These are phyloP conservation scores for Amborella trichopoda DNA, from an alignment of 164 flowering plant species.

Conservation along the genomic window DNA sequence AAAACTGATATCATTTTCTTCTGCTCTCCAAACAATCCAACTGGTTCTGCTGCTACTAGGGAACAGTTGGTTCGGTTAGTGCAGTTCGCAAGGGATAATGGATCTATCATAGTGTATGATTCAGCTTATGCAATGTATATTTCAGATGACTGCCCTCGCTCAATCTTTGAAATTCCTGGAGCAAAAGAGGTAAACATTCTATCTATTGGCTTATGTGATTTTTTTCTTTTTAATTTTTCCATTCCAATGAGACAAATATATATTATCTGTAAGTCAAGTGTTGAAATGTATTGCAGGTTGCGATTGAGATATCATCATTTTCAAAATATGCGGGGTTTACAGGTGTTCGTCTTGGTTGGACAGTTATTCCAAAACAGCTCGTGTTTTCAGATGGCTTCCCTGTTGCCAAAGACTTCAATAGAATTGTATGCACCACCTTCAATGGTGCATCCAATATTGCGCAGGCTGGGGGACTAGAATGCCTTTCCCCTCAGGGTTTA, in stretches of 20 bases:
- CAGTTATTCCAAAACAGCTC: constrained; percentile 79
- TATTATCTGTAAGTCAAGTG: not conserved
- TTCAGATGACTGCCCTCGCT: constrained; percentile 73
- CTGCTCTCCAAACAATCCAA: constrained; percentile 97
- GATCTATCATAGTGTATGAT: constrained; percentile 83
- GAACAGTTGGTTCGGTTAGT: constrained; percentile 69
- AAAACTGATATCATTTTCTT: constrained; percentile 82
- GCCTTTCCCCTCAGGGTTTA: constrained; percentile 74
- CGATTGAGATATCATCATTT: constrained; percentile 84
- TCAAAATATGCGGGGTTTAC: constrained; percentile 95
- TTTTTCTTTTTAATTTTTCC: too few species aligned
- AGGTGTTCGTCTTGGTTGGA: constrained; percentile 95
- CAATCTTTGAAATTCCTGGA: constrained; percentile 94
- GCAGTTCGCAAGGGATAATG: constrained; percentile 80
- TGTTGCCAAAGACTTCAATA: constrained; percentile 81
- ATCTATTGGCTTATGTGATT: not conserved
- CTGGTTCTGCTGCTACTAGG: constrained; percentile 81
- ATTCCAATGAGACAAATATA: too few species aligned
- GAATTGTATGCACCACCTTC: constrained; percentile 86
- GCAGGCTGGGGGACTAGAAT: constrained; percentile 90
- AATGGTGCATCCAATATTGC: constrained; percentile 90
- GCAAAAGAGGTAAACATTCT: constrained; percentile 73
- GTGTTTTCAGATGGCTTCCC: constrained; percentile 85
- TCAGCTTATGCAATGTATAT: constrained; percentile 89
- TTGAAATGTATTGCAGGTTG: constrained; percentile 41